Base-by-base conservation (phyloP, 179 eudicot genomes). In the Silene noctiflora region DNA sequence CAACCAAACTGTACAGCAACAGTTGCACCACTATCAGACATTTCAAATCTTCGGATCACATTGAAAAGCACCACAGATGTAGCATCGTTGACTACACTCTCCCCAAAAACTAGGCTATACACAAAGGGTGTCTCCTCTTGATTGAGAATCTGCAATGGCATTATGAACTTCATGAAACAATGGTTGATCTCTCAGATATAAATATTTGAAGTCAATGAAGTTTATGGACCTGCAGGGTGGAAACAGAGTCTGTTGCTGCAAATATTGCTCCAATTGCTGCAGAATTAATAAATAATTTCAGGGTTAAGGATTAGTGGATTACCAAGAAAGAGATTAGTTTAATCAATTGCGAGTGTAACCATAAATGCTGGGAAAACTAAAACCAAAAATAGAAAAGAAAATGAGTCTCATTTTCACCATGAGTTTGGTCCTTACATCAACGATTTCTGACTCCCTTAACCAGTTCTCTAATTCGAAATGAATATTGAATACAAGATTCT, bases 31-130 rank as follows among this genome's bases (percentile, higher is more conserved):
- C 79, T 75, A 9, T 78, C 66, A 27, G 90, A 86, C 75, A 83
- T 75, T 59, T 86, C 81, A 81, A 84, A 82, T 77, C 74, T 88
- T 79, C 86, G 87, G 77, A 88, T 88, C 67, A 89, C 91, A 77
- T 89, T 86, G 80, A 89, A 91, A 67, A 89, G 90, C 71, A 91
- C 96, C 68, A 91, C 86, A 3, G 93, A 86, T 60, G 91, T 85
- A 53, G 93, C 96, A 82, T 91, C 96, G 83, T 91, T 91, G 21
- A 89, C 93, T 44, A 91, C 96, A 25, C 96, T 88, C 80, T 91
- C 96, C 61, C 96, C 96, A 79, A 91, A 91, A 4, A 89, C 91
- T 71, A 91, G 74, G 79, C 96, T 91, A 81, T 91, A 85, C 48
- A 89, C 80, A 6, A 87, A 82, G 59, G 93, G 96, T 48, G 91